Evolutionary conservation across 148 eudicot species (phyloP).

Genomic region (Bassia scoparia): DNA sequence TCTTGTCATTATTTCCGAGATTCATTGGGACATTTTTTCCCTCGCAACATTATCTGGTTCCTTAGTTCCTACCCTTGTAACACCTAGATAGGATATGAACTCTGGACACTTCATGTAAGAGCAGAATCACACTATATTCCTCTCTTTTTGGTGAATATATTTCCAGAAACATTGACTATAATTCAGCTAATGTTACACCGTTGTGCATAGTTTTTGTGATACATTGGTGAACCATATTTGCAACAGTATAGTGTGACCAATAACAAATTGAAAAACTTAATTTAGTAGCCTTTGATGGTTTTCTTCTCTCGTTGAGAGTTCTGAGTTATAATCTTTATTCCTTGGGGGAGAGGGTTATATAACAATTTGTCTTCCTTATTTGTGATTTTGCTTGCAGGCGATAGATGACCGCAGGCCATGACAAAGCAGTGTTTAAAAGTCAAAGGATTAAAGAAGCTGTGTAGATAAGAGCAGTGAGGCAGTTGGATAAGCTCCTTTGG

Average conservation of each 20-base stretch:
- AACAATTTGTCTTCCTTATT: background rate
- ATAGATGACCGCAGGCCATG: constrained; percentile 98
- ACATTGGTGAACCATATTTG: background rate
- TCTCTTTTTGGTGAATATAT: background rate
- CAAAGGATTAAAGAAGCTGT: constrained; percentile 82
- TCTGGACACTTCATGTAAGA: constrained; percentile 1
- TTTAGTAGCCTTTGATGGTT: no score
- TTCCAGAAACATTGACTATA: background rate
- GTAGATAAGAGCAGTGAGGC: constrained; percentile 78
- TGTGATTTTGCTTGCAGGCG: constrained; percentile 43
- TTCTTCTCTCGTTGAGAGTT: no score
- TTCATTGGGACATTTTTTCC: background rate
- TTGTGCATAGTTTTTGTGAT: background rate
- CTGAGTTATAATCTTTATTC: no score
- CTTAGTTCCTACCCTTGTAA: background rate
- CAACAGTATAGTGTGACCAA: background rate
- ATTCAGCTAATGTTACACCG: background rate
- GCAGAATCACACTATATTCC: background rate
- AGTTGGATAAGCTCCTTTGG: constrained; percentile 80
- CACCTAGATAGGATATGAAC: background rate
- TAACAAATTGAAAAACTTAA: no score
- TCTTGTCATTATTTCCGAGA: background rate
- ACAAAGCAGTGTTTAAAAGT: constrained; percentile 85
- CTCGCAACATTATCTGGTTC: background rate
- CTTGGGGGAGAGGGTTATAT: no score